Base-by-base conservation (phyloP, 2,329 filamentous ascomycete species). In the Fusarium pseudonygamai region DNA sequence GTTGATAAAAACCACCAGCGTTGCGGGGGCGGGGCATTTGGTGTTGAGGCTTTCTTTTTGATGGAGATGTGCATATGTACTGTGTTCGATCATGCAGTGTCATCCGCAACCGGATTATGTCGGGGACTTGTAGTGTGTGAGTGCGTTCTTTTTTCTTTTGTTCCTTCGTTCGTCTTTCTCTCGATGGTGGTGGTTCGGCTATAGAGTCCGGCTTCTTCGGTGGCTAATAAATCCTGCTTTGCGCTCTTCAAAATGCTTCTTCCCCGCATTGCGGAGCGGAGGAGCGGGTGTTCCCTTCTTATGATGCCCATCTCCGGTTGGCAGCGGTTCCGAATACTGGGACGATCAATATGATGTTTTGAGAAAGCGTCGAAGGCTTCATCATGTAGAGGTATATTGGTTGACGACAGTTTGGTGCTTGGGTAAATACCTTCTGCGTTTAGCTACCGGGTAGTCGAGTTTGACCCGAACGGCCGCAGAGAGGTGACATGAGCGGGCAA, bases 21-120 rank as follows among this genome's bases (percentile, higher is more conserved):
- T 73, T 73, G 71, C 71, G 71, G 71, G 71, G 71, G 71, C 71
- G 71, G 71, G 71, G 71, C 67, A 68, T 32, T 22, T 36, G 49
- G 49, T 52, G 28, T 65, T 43, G 61, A 62, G 47, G 30, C 20
- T 40, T 42, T 30, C 36, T 57, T 57, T 43, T 49, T 34, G 62
- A 61, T 57, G 57, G n/a, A 43, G 57, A 64, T 59, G 59, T 66
- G 53, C 42, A 59, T 52, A 55, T 55, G 60, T 60, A 65, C 68
- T 64, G 59, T 65, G 56, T 52, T 64, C 63, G 58, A 73, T 71
- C 71, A 62, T 73, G 70, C 60, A 70, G 57, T 59, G 37, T 63
- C 40, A 64, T 64, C 55, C 52, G 36, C 30, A 37, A 24, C 69
- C 71, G 71, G 71, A 73, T 50, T 37, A 72, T 72, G 30, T 63